phyloP scores from a whole-genome alignment of 1,284 basidiomycete genomes.

The Malassezia nana region DNA sequence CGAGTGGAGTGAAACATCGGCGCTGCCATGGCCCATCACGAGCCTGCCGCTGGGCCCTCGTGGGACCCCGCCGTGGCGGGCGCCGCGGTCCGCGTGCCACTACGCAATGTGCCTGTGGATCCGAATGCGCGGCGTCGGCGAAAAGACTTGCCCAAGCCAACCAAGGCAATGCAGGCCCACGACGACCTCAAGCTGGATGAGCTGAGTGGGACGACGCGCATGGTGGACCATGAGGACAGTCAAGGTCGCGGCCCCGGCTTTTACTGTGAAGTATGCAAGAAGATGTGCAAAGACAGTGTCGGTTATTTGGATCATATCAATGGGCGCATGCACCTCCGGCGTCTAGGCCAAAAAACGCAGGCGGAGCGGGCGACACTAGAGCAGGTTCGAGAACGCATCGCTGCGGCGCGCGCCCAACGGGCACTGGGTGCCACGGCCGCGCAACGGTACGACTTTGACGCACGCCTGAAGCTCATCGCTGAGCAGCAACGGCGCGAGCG shows the following conservation, averaged over 20 bases:
- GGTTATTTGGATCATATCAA: constrained; percentile 95
- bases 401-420: constrained; percentile 56
- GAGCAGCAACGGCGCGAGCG: constrained; percentile 55
- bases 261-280: constrained; percentile 49
- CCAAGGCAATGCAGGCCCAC: constrained; percentile 31
- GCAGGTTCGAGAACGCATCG: constrained; percentile 82
- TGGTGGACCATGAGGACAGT: constrained; percentile 33
- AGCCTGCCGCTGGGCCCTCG: background rate
- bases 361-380: constrained; percentile 78
- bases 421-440: constrained; percentile 2
- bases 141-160: constrained; percentile 35
- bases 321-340: constrained; percentile 75
- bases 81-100: background rate
- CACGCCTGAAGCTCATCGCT: constrained; percentile 71
- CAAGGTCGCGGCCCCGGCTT: constrained; percentile 35
- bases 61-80: background rate
- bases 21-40: background rate
- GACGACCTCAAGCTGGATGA: constrained; percentile 33
- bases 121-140: constrained; percentile 27
- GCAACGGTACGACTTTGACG: constrained; percentile 70
- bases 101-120: constrained; percentile 16
- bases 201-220: constrained; percentile 36
- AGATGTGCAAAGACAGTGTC: constrained; percentile 84
- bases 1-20: constrained; percentile 13
- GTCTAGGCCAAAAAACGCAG: constrained; percentile 85